Base-by-base conservation (phyloP, 2,329 filamentous ascomycete species). In the Raffaelea arxii region DNA sequence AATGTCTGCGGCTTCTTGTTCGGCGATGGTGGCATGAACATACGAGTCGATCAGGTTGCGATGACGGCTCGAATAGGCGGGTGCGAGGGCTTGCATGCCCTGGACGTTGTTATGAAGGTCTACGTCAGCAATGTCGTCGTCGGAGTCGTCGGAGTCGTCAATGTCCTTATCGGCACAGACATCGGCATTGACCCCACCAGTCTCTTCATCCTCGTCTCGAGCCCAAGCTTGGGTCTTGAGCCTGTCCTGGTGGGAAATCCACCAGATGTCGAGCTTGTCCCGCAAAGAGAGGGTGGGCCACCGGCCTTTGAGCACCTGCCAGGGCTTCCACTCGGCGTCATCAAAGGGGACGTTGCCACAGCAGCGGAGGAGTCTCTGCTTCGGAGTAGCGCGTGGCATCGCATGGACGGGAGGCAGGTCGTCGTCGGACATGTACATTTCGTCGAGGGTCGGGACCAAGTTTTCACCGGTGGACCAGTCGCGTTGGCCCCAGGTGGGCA, bases 401-500 rank as follows among this genome's bases (percentile, higher is more conserved):
- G n/a, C n/a, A n/a, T n/a, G n/a, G n/a, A n/a, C n/a, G n/a, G n/a
- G n/a, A n/a, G n/a, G n/a, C n/a, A n/a, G n/a, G 9, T 53, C 52
- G 9, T 72, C 71, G 40, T 77, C 70, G 11, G 62, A 66, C 55
- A 78, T 68, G 56, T 74, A 72, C 53, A 72, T 65, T 56, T 78
- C 70, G 42, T 73, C 68, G 43, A 68, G 59, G 10, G 62, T 66
- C 2, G 76, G 73, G 32, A 51, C 48, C 7, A 77, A 55, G 57
- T 79, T 72, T 51, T 65, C 58, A 42, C 75, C 70, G 2, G 69
- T 76, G 4, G 58, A 42, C 44, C 67, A 70, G 59, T 84, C 70
- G 24, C 82, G 64, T 56, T 74, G 74, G 1, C 84, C 84, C 68
- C 76, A 86, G 16, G 76, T 51, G 53, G 80, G 67, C 70, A 85